Conservation (phyloP, 139 green algal species). For the Chlorella sorokiniana region DNA sequence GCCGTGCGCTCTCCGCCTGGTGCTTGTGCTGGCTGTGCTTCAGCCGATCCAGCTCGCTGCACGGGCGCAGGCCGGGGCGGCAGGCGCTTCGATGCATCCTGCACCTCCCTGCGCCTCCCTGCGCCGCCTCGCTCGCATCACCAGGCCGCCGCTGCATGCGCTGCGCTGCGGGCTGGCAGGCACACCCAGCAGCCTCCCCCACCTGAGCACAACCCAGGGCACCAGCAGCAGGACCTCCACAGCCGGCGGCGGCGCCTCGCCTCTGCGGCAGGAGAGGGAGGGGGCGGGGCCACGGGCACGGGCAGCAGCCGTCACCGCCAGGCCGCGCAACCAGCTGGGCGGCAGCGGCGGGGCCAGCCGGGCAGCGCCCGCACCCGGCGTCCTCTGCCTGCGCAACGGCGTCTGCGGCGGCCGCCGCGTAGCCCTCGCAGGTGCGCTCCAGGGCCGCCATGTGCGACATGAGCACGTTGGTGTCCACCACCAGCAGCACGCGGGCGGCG, state of each 20-base stretch:
- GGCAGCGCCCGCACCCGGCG: background rate
- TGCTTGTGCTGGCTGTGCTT: slow-evolving; percentile 21
- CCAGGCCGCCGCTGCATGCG: no score
- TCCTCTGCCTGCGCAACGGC: background rate
- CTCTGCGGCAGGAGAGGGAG: background rate
- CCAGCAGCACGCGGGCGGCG: slow-evolving; percentile 36
- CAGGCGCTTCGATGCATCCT: no score
- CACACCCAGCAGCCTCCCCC: background rate
- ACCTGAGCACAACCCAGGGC: slow-evolving; percentile 52
- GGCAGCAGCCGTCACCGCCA: background rate
- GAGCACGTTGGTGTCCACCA: slow-evolving; percentile 58
- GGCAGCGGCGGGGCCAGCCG: no score
- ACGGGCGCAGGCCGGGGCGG: background rate
- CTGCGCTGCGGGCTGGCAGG: no score
- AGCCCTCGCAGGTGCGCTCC: slow-evolving; percentile 21
- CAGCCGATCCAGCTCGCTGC: slow-evolving; percentile 51
- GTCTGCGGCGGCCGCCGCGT: background rate
- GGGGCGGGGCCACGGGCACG: background rate
- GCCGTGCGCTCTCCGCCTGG: background rate
- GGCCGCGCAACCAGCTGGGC: background rate
- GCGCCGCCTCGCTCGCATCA: no score
- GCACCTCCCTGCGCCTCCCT: no score
- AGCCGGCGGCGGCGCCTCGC: background rate
- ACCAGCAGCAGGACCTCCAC: slow-evolving; percentile 53
- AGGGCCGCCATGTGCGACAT: slow-evolving; percentile 34